These are phyloP conservation scores for Stachybotrys elegans DNA, from an alignment of 2,329 filamentous ascomycete species.

Conservation along the genomic window DNA sequence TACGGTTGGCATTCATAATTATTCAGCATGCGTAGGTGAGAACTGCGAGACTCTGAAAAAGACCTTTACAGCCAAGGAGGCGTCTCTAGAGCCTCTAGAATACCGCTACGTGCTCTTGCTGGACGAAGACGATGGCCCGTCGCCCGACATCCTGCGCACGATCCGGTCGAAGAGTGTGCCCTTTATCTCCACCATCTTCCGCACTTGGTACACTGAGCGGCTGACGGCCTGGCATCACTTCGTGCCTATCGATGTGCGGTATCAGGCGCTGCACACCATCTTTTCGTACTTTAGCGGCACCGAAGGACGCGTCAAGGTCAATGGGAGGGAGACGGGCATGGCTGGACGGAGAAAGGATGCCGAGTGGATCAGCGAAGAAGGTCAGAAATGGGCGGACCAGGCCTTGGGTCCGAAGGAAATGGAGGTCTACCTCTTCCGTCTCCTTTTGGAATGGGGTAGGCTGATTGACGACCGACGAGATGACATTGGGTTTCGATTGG, in stretches of 20 bases:
- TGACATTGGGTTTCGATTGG: conserved; percentile 31
- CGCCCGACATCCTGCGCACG: conserved; percentile 53
- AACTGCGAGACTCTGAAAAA: conserved; percentile 23
- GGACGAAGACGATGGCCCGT: conserved; percentile 65
- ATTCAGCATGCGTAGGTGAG: conserved; percentile 49
- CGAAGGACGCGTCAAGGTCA: conserved; percentile 32
- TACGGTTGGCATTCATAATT: conserved; percentile 55
- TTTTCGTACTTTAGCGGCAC: conserved; percentile 69
- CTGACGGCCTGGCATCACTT: conserved; percentile 76
- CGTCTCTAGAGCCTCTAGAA: conserved; percentile 49
- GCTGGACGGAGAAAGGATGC: conserved; percentile 46
- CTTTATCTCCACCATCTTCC: conserved; percentile 67
- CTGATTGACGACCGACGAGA: conserved; percentile 58
- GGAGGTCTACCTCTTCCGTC: conserved; percentile 74
- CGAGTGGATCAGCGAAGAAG: conserved; percentile 60
- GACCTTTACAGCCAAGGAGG: conserved; percentile 27
- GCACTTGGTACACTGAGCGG: conserved; percentile 74
- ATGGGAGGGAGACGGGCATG: conserved; percentile 42
- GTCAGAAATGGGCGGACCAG: conserved; percentile 58
- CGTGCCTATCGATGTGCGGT: conserved; percentile 68
- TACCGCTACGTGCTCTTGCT: conserved; percentile 68
- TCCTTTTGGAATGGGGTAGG: conserved; percentile 73
- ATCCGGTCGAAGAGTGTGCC: conserved; percentile 63
- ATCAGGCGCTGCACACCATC: conserved; percentile 69
- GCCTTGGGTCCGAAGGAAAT: conserved; percentile 67